A percentile compares a stretch with the other conserved stretches of the same genome.
Evolutionary conservation across 805 yeast species (phyloP).

Genomic region (Yamadazyma endophytica): DNA sequence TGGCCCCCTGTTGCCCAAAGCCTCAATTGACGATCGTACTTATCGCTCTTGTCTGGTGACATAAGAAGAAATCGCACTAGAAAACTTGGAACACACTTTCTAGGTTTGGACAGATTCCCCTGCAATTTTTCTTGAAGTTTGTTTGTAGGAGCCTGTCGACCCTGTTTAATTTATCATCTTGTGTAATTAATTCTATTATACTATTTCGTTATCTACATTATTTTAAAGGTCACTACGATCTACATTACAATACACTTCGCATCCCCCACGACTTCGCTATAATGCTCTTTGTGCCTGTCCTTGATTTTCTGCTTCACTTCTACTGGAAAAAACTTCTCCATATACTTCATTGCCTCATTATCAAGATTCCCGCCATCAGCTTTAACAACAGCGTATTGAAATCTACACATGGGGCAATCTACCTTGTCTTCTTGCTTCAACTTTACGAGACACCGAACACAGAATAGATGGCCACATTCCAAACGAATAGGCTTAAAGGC

Average conservation of each 20-base stretch:
- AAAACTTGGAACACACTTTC: too few relatives aligned
- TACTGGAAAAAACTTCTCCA: conserved; percentile 60
- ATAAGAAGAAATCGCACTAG: conserved; percentile 1
- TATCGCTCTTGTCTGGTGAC: conserved; percentile 38
- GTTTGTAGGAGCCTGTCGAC: too few relatives aligned
- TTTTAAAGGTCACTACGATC: too few relatives aligned
- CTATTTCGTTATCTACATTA: too few relatives aligned
- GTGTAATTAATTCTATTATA: too few relatives aligned
- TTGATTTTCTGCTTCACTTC: conserved; percentile 61
- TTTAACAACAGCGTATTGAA: conserved; percentile 44
- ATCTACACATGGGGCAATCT: conserved; percentile 66
- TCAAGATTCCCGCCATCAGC: conserved; percentile 66
- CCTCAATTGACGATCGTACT: conserved; percentile 84
- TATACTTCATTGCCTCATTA: conserved; percentile 43
- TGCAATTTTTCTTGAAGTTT: too few relatives aligned
- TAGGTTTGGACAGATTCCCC: too few relatives aligned
- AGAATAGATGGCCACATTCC: conserved; percentile 63
- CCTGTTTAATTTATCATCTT: too few relatives aligned
- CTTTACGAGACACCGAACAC: conserved; percentile 69
- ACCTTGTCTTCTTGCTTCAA: conserved; percentile 54
- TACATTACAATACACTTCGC: conserved; percentile 12
- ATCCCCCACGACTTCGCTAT: conserved; percentile 17
- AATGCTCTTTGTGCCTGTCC: conserved; percentile 44
- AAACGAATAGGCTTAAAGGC: conserved; percentile 71
- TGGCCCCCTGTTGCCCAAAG: conserved; percentile 87